A percentile compares a stretch with the other conserved stretches of the same genome.
These are phyloP conservation scores for Candida sp. DNA, from an alignment of 1,139 yeast genomes.

Conservation along the genomic window DNA sequence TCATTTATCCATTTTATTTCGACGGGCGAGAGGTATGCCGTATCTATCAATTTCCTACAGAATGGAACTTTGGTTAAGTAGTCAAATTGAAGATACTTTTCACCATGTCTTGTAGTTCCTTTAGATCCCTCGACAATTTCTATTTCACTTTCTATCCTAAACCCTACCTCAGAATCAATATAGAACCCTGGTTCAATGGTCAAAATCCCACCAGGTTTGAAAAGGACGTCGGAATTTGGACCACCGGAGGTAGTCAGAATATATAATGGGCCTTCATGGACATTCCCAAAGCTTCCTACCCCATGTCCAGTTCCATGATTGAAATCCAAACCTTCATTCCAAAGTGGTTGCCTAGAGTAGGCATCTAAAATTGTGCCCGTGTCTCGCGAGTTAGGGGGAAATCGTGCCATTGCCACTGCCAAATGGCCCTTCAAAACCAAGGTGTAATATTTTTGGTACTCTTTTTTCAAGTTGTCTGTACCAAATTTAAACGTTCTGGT, in stretches of 20 bases:
- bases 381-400: slow-evolving; percentile 35
- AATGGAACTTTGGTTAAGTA: slow-evolving; percentile 56
- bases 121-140: slow-evolving; percentile 35
- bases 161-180: slow-evolving; percentile 48
- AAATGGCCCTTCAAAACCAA: slow-evolving; percentile 55
- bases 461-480: slow-evolving; percentile 17
- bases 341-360: slow-evolving; percentile 49
- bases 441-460: slow-evolving; percentile 40
- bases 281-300: slow-evolving; percentile 53
- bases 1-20: slow-evolving; percentile 53
- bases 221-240: slow-evolving; percentile 25
- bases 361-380: slow-evolving; percentile 48
- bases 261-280: slow-evolving; percentile 55
- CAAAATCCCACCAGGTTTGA: slow-evolving; percentile 46
- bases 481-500: slow-evolving; percentile 51
- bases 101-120: slow-evolving; percentile 35
- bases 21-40: slow-evolving; percentile 24
- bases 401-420: slow-evolving; percentile 50
- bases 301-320: slow-evolving; percentile 65
- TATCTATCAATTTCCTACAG: slow-evolving; percentile 45
- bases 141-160: slow-evolving; percentile 53
- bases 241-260: slow-evolving; percentile 40
- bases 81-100: slow-evolving; percentile 38
- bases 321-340: slow-evolving; percentile 51
- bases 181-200: slow-evolving; percentile 60